phyloP scores from a whole-genome alignment of 2,329 filamentous ascomycete genomes.

The Basipetospora chlamydospora region DNA sequence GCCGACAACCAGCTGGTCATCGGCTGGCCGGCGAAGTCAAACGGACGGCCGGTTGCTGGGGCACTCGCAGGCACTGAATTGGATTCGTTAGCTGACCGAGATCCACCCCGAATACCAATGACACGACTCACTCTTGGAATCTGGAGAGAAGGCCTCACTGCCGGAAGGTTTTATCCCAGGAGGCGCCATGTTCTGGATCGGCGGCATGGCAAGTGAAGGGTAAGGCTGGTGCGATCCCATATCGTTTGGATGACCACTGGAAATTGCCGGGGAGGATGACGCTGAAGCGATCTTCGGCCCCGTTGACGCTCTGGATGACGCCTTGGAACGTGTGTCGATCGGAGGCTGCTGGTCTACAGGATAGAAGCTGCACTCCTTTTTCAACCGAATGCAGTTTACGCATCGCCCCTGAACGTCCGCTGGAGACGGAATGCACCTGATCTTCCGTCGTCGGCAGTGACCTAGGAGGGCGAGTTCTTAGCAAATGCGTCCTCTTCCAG shows the following conservation, averaged over 20 bases:
- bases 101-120: neutral
- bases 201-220: constrained; percentile 27
- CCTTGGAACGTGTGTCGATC: constrained; percentile 28
- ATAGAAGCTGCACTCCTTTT: constrained; percentile 87
- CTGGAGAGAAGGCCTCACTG: constrained; percentile 21
- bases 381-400: constrained; percentile 82
- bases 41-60: constrained; percentile 17
- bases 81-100: neutral
- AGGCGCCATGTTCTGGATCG: constrained; percentile 30
- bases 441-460: constrained; percentile 86
- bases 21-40: constrained; percentile 23
- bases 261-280: constrained; percentile 32
- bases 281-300: constrained; percentile 27
- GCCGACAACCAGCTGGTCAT: constrained; percentile 29
- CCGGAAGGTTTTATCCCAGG: constrained; percentile 24
- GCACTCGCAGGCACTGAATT: constrained; percentile 22
- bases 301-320: constrained; percentile 21
- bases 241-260: constrained; percentile 26
- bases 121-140: constrained; percentile 27
- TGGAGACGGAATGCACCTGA: constrained; percentile 68
- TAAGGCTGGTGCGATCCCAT: constrained; percentile 25
- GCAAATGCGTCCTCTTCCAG: too few species aligned
- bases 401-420: constrained; percentile 65
- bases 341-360: constrained; percentile 67
- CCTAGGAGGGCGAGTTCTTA: constrained; percentile 34